Evolutionary conservation across 306 rosid species (phyloP).

Genomic region (Betula pendula): DNA sequence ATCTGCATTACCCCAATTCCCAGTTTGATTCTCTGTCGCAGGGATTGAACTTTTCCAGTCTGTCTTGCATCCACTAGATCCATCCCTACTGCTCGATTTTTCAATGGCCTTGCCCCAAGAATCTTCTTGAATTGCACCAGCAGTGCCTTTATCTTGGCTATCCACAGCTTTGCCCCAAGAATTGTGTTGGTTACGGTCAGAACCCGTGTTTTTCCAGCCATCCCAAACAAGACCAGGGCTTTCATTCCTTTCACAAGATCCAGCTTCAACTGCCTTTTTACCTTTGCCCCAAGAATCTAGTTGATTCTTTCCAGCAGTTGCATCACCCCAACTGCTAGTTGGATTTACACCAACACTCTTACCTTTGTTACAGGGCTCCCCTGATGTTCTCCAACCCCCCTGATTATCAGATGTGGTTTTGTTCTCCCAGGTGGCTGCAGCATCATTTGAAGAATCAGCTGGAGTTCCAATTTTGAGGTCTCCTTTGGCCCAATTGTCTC

Average conservation of each 20-base stretch:
- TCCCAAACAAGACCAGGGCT: too few species aligned
- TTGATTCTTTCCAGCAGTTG: slow-evolving; percentile 27
- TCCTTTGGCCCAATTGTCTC: slow-evolving; percentile 29
- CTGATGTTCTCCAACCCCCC: slow-evolving; percentile 6
- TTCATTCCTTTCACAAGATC: slow-evolving; percentile 30
- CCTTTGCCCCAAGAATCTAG: slow-evolving; percentile 37
- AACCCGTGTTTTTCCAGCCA: not conserved
- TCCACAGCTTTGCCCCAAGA: slow-evolving; percentile 30
- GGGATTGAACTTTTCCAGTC: slow-evolving; percentile 24
- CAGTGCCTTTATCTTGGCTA: slow-evolving; percentile 5
- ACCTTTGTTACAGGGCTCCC: slow-evolving; percentile 32
- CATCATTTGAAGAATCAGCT: not conserved
- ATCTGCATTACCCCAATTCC: slow-evolving; percentile 15
- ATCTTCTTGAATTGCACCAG: not conserved
- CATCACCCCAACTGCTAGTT: slow-evolving; percentile 29
- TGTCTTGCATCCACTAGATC: slow-evolving; percentile 18
- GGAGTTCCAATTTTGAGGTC: slow-evolving; percentile 6
- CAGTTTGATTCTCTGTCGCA: slow-evolving; percentile 11
- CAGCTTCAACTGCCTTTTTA: slow-evolving; percentile 32
- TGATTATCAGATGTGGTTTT: slow-evolving; percentile 5
- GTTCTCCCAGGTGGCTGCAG: slow-evolving; percentile 21
- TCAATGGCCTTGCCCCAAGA: slow-evolving; percentile 21
- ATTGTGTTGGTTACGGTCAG: slow-evolving; percentile 24
- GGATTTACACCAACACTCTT: slow-evolving; percentile 17
- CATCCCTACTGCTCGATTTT: slow-evolving; percentile 20